Conservation (phyloP, 2,329 filamentous ascomycete species). For the Trichoderma atrobrunneum region DNA sequence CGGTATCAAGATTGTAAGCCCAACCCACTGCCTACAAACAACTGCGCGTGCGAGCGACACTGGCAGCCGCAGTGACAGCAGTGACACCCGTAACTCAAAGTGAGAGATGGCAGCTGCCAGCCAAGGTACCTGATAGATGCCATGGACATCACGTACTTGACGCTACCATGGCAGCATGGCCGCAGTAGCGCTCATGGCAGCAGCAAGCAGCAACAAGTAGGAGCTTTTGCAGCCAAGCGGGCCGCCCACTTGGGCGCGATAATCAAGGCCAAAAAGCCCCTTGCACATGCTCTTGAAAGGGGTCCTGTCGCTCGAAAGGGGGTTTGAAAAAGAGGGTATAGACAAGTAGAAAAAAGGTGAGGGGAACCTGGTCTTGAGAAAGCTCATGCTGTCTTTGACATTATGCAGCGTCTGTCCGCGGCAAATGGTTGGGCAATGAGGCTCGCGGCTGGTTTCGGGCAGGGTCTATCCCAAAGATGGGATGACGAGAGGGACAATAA, state of each 20-base stretch:
- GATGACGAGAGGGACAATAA: neutral
- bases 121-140: neutral
- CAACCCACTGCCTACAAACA: neutral
- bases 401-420: slow-evolving; percentile 30
- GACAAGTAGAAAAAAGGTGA: slow-evolving; percentile 17
- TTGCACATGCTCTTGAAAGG: neutral
- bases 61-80: neutral
- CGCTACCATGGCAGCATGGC: neutral
- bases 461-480: neutral
- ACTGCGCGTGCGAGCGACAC: neutral
- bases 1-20: neutral
- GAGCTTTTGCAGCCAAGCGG: neutral
- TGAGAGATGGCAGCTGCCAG: neutral
- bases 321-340: neutral
- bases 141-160: neutral
- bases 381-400: slow-evolving; percentile 41
- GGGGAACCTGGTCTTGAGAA: slow-evolving; percentile 44
- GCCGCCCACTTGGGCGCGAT: slow-evolving; percentile 14
- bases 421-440: slow-evolving; percentile 13
- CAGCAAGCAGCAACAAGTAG: neutral
- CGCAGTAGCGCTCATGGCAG: neutral
- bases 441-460: neutral
- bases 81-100: neutral
- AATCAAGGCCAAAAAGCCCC: neutral
- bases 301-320: neutral